These are phyloP conservation scores for Penicillium italicum DNA, from an alignment of 2,329 filamentous ascomycete genomes.

Conservation along the genomic window DNA sequence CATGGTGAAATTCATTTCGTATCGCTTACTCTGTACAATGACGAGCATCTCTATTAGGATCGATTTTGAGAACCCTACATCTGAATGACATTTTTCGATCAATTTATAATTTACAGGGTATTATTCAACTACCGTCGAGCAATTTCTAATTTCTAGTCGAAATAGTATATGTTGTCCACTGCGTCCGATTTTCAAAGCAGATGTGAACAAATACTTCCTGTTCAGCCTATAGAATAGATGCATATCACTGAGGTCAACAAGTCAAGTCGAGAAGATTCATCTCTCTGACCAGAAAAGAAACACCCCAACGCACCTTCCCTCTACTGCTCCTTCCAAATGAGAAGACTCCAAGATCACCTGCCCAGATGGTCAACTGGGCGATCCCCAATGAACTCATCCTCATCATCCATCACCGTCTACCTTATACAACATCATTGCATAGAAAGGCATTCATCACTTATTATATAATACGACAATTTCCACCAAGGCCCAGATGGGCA, in stretches of 20 bases:
- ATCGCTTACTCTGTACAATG: not conserved
- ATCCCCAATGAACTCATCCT: not conserved
- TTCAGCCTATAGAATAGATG: not conserved
- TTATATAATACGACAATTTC: not conserved
- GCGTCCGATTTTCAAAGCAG: not conserved
- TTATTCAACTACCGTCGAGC: too few relatives aligned
- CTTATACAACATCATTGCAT: not conserved
- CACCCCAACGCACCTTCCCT: not conserved
- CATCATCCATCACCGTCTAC: not conserved
- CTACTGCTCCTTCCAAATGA: not conserved
- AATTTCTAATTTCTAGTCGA: not conserved
- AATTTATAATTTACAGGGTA: not conserved
- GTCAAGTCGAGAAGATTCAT: not conserved
- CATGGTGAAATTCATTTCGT: not conserved
- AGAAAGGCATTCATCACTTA: not conserved
- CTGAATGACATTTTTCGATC: not conserved
- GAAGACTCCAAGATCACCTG: not conserved
- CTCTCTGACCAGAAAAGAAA: not conserved
- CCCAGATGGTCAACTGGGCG: not conserved
- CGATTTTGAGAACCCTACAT: not conserved
- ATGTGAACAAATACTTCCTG: not conserved
- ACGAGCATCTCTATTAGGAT: not conserved
- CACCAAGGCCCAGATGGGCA: slow-evolving; percentile 26
- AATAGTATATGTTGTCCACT: not conserved
- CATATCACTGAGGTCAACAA: not conserved